phyloP scores from a whole-genome alignment of 1,139 yeast genomes.

The Hansenula anomala region DNA sequence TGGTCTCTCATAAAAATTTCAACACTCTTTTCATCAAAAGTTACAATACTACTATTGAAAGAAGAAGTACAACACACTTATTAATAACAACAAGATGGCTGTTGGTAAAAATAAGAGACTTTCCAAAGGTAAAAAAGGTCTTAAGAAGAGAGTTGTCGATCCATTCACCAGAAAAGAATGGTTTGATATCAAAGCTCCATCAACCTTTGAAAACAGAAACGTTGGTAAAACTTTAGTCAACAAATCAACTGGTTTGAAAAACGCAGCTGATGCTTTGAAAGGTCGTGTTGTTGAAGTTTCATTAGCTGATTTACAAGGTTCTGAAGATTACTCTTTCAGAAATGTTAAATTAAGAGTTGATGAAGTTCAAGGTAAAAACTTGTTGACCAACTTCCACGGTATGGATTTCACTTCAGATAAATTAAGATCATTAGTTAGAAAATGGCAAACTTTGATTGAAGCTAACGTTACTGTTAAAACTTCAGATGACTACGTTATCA shows the following conservation, averaged over 20 bases:
- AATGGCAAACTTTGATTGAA: slow-evolving; percentile 91
- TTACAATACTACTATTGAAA: neutral
- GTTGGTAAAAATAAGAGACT: slow-evolving; percentile 96
- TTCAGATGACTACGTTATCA: slow-evolving; percentile 83
- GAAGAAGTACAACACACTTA: neutral
- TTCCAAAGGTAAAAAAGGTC: slow-evolving; percentile 93
- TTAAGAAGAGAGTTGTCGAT: slow-evolving; percentile 94
- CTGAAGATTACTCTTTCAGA: slow-evolving; percentile 91
- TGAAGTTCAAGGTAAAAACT: slow-evolving; percentile 90
- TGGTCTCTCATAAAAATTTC: neutral
- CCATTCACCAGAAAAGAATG: slow-evolving; percentile 95
- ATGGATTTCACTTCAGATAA: slow-evolving; percentile 88
- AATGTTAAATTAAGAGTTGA: slow-evolving; percentile 87
- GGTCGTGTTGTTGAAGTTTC: slow-evolving; percentile 88
- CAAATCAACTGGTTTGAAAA: slow-evolving; percentile 91
- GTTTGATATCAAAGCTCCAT: slow-evolving; percentile 94
- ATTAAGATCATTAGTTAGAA: slow-evolving; percentile 86
- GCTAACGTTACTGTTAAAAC: slow-evolving; percentile 91
- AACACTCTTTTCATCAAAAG: slow-evolving; percentile 3
- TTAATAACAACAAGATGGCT: slow-evolving; percentile 52
- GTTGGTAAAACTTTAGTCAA: slow-evolving; percentile 93
- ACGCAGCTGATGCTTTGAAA: slow-evolving; percentile 87
- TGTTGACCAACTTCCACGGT: slow-evolving; percentile 94
- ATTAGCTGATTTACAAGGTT: slow-evolving; percentile 87
- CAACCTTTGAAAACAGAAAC: slow-evolving; percentile 89